Evolutionary conservation across 139 green algal species (phyloP), one percentile per base, ranked within the genome.

Genomic region (Volvox reticuliferus): DNA sequence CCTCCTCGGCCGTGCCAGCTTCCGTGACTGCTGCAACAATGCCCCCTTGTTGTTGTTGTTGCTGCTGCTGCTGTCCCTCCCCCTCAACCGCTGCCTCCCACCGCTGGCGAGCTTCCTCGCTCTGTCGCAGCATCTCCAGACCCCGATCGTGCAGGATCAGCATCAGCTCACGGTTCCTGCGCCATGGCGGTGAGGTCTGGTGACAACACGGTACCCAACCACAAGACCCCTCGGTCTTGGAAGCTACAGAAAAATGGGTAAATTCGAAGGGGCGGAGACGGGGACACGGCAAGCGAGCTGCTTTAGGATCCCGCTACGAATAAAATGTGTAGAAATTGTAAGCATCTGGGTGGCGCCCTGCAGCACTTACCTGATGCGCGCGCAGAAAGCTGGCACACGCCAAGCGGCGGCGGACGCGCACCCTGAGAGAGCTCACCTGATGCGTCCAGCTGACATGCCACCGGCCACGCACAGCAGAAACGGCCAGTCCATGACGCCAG

Each of bases 151-250:
- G 82, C 12, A 88, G 22, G 22, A 88, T 30, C 63, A 63, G 65
- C 32, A 79, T 50, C 6, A 88, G 82, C 82, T 78, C 82, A 1
- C 22, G 82, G 33, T 88, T 32, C 63, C 82, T 88, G 82, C 67
- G 2, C 0, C 20, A 33, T 24, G 44, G 44, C 44, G 44, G 9
- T 55, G 44, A 5, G 44, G 5, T 55, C 9, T 55, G 44, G 44
- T 55, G 44, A 55, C 44, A 55, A 55, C 44, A 55, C 44, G 9
- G 44, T 55, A 55, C 44, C 44, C 44, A 55, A 55, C 44, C 9
- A 55, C 44, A 55, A 55, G 44, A 55, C 44, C 9, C 5, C 44
- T 9, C 44, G 44, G n/a, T n/a, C n/a, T n/a, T n/a, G n/a, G n/a
- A n/a, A n/a, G n/a, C n/a, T n/a, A n/a, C n/a, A 17, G 62, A 19